Evolutionary conservation across 2,329 filamentous ascomycete genomes (phyloP).

Genomic region (Neoscytalidium dimidiatum): DNA sequence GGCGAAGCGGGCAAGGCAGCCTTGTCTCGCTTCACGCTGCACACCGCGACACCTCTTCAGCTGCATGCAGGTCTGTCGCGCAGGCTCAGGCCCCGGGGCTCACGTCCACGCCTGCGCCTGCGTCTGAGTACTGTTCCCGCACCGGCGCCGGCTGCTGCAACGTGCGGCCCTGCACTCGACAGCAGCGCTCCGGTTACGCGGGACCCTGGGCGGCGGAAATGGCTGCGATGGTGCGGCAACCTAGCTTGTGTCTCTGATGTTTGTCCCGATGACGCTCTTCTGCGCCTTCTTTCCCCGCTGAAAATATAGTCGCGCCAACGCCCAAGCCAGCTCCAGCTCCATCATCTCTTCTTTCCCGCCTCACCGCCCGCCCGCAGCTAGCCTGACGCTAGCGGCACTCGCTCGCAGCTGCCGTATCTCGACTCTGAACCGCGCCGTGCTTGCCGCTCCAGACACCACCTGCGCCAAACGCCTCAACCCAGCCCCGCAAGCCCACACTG

Average conservation of each 20-base stretch:
- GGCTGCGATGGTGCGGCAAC: conserved; percentile 1
- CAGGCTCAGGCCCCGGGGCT: background rate
- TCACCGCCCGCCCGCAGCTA: background rate
- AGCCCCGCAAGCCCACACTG: background rate
- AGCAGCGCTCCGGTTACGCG: too few species aligned
- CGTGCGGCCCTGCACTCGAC: background rate
- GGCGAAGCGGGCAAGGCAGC: conserved; percentile 3
- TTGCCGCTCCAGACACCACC: background rate
- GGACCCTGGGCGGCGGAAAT: conserved; percentile 6
- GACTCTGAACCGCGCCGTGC: background rate
- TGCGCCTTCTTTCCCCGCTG: conserved; percentile 12
- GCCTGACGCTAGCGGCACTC: background rate
- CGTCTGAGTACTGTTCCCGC: too few species aligned
- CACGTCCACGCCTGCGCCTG: too few species aligned
- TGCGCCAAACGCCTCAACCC: background rate
- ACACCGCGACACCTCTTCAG: conserved; percentile 15
- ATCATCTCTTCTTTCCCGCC: background rate
- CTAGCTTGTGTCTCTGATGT: background rate
- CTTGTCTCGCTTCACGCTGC: conserved; percentile 7
- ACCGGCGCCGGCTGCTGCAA: background rate
- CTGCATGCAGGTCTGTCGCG: conserved; percentile 11
- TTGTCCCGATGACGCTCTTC: conserved; percentile 17
- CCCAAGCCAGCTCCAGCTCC: background rate
- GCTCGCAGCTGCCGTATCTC: background rate
- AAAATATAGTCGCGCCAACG: conserved; percentile 5